Evolutionary conservation across 2,329 filamentous ascomycete species (phyloP), one percentile per base, ranked within the genome.

Genomic region (Scopulariopsis brevicaulis): DNA sequence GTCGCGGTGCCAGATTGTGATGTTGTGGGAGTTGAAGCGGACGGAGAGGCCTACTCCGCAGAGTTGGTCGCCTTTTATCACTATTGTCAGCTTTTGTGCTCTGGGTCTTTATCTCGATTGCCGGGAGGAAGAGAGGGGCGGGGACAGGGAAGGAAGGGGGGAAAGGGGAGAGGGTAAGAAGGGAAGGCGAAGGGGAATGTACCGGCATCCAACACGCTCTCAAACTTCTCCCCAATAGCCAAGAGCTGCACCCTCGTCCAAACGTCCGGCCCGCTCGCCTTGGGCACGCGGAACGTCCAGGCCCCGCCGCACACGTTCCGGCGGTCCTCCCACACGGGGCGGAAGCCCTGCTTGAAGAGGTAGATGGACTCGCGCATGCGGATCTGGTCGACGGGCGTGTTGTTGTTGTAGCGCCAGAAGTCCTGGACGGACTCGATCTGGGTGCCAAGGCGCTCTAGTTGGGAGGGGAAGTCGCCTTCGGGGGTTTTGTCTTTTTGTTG

Each of bases 1-100:
- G 67, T 96, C 88, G 62, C 94, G 89, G 74, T 96, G 94, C 93
- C 93, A 97, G 67, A 97, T 83, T 64, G 89, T 88, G 69, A 96
- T 87, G 64, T 96, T 83, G 69, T 93, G 86, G 34, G 86, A 87
- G 74, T 92, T 96, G 79, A 94, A 95, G 65, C 92, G 86, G 59
- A 93, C 89, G 1, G 88, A 91, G 63, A 94, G 84, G 50, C 89
- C 90, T 53, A 96, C 85, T 55, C 93, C 93, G 69, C 92, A 94
- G 64, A 97, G 87, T 69, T 96, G 90, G 69, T 90, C 87, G 60
- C 84, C 89, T 90, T 59, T 3, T 18, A 4, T 53, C 22, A 43
- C 24, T 8, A 15, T 18, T 8, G 18, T 34, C 53, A 54, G 40
- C 4, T n/a, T 46, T n/a, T n/a, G 40, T 46, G 40, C 7, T 7